These are phyloP conservation scores for Rhytidhysteron rufulum DNA, from an alignment of 2,329 filamentous ascomycete genomes.

Conservation along the genomic window DNA sequence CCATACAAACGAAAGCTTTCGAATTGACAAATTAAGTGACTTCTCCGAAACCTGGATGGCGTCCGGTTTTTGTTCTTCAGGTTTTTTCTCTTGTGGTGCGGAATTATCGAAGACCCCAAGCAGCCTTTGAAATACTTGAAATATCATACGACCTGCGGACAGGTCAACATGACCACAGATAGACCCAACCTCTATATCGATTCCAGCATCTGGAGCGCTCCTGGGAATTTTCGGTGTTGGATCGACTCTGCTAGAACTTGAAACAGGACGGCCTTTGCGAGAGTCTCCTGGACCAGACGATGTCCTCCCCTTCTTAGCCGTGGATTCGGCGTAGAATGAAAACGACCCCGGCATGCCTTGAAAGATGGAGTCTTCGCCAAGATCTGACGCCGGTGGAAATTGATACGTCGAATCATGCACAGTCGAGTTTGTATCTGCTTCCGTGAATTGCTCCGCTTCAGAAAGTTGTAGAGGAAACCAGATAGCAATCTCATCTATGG, in stretches of 20 bases:
- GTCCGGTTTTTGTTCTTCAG: conserved; percentile 1
- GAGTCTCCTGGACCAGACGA: conserved; percentile 18
- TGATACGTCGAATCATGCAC: conserved; percentile 14
- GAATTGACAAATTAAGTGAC: conserved; percentile 20
- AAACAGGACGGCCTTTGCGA: conserved; percentile 12
- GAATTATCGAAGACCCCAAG: conserved; percentile 14
- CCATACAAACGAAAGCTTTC: conserved; percentile 27
- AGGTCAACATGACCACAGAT: conserved; percentile 31
- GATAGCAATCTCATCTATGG: conserved; percentile 34
- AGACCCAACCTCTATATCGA: conserved; percentile 32
- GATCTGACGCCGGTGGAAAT: conserved; percentile 21
- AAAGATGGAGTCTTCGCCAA: conserved; percentile 35
- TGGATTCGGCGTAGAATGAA: conserved; percentile 44
- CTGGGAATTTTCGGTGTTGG: conserved; percentile 8
- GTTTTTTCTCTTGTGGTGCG: conserved; percentile 4
- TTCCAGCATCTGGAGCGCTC: conserved; percentile 10
- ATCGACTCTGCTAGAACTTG: conserved; percentile 7
- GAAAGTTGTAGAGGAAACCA: conserved; percentile 33
- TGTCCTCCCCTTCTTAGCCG: conserved; percentile 21
- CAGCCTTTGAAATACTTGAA: conserved; percentile 23
- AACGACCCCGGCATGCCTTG: conserved; percentile 46
- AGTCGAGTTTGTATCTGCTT: conserved; percentile 4
- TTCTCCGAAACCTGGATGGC: conserved; percentile 1
- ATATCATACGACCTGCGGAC: conserved; percentile 31
- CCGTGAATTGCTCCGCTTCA: conserved; percentile 4